These are phyloP conservation scores for Dendrobium officinale DNA, from an alignment of 106 monocot species.

Conservation along the genomic window DNA sequence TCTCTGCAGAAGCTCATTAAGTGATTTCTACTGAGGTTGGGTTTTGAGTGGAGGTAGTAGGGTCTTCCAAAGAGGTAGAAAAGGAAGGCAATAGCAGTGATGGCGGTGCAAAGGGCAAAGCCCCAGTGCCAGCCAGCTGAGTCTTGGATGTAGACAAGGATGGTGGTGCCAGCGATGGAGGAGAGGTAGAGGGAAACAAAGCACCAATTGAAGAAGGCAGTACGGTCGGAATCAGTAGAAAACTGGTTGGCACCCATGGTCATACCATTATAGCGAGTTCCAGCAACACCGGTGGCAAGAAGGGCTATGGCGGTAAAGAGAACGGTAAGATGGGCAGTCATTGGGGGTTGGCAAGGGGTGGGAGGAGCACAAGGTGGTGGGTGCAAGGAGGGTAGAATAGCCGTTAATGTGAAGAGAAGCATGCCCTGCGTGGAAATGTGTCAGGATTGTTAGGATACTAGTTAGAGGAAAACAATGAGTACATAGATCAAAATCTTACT, in stretches of 20 bases:
- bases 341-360: conserved; percentile 3
- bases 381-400: background rate
- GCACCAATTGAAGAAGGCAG: conserved; percentile 12
- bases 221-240: background rate
- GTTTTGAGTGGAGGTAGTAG: conserved; percentile 5
- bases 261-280: conserved; percentile 2
- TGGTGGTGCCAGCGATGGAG: background rate
- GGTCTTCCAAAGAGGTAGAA: conserved; percentile 2
- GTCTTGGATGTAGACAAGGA: conserved; percentile 18
- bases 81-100: background rate
- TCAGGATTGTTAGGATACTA: background rate
- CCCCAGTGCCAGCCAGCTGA: conserved; percentile 22
- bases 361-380: background rate
- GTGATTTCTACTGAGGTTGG: background rate
- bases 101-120: conserved; percentile 1
- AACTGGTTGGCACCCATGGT: conserved; percentile 10
- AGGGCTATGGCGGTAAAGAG: conserved; percentile 4
- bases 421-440: conserved; percentile 3
- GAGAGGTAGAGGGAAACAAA: conserved; percentile 6
- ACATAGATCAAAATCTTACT: too few species aligned
- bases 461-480: background rate
- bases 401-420: conserved; percentile 8
- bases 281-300: background rate
- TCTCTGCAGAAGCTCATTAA: background rate
- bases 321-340: background rate